Evolutionary conservation across 139 green algal species (phyloP).

Genomic region (Chlorella sorokiniana): DNA sequence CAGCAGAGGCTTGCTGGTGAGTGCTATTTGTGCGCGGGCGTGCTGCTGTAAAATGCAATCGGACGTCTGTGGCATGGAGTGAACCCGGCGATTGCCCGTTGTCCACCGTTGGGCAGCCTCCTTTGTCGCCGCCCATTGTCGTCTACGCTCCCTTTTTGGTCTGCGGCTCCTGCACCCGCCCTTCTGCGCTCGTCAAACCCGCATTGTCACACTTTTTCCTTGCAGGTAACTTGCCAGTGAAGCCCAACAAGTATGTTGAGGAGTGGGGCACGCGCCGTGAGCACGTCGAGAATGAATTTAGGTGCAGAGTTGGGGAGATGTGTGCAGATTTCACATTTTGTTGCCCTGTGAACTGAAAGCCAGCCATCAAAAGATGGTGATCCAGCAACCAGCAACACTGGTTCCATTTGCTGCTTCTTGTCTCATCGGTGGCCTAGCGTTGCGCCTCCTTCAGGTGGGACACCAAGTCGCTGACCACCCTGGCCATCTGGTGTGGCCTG

Average conservation of each 20-base stretch:
- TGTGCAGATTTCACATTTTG: neutral
- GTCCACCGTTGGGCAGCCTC: neutral
- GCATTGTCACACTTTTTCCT: neutral
- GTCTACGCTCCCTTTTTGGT: neutral
- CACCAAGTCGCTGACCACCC: constrained; percentile 31
- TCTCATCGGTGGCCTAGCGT: too few species aligned
- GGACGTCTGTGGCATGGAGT: too few species aligned
- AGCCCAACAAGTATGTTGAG: constrained; percentile 64
- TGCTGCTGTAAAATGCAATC: neutral
- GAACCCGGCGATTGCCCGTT: too few species aligned
- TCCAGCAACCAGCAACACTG: neutral
- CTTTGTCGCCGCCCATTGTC: neutral
- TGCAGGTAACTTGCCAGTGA: constrained; percentile 57
- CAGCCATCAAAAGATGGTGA: neutral
- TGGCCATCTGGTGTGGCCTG: constrained; percentile 14
- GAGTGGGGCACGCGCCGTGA: constrained; percentile 52
- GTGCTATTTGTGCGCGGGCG: neutral
- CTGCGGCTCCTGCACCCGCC: neutral
- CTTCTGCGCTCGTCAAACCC: neutral
- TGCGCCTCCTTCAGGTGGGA: constrained; percentile 26
- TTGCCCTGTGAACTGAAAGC: neutral
- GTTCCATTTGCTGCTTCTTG: neutral
- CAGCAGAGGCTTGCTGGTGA: constrained; percentile 16
- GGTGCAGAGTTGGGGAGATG: neutral
- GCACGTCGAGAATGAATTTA: constrained; percentile 55